Base-by-base conservation (phyloP, 768 basidiomycete genomes). In the Russula earlei region DNA sequence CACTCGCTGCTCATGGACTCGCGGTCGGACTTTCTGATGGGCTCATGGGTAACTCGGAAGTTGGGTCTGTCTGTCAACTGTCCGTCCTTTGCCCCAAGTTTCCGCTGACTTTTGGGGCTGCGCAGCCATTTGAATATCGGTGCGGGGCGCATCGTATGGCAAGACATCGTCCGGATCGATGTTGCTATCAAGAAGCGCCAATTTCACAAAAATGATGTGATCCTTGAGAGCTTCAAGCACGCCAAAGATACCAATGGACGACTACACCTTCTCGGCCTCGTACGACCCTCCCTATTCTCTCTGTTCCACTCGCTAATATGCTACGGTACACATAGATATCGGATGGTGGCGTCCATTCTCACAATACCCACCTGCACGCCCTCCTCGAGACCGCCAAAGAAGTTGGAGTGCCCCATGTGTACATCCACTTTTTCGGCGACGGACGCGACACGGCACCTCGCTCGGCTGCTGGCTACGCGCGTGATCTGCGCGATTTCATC, bases 11-110 rank as follows among this genome's bases (percentile, higher is more conserved):
- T 2, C 91, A 93, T 61, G 93, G 93, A 11, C 76, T 89, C n/a
- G 86, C 92, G 6, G 94, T 96, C 5, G 93, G 93, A 1, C 76
- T 97, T 52, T 90, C 77, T 64, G 94, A 96, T 42, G 94, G 93
- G 0, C 79, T 96, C 52, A 97, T 97, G 94, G 94, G 93, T 15
- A 95, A 97, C 74, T 95, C 93, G 2, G 93, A 97, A 72, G 93
- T 96, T 60, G 94, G 93, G 90, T 93, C 66, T 55, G 88, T 73
- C 6, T 38, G 12, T 24, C 9, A 5, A 36, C 45, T 59, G 44
- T 44, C 55, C 53, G 51, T 48, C 10, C 54, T 54, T 40, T 41
- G 12, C 3, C 20, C 19, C 29, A 2, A 49, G 38, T 51, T 38
- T 34, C 51, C 38, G 47, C 56, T 20, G 60, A 59, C 54, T 20